Conservation (phyloP, 1,139 yeast species). For the Taphrina confusa region DNA sequence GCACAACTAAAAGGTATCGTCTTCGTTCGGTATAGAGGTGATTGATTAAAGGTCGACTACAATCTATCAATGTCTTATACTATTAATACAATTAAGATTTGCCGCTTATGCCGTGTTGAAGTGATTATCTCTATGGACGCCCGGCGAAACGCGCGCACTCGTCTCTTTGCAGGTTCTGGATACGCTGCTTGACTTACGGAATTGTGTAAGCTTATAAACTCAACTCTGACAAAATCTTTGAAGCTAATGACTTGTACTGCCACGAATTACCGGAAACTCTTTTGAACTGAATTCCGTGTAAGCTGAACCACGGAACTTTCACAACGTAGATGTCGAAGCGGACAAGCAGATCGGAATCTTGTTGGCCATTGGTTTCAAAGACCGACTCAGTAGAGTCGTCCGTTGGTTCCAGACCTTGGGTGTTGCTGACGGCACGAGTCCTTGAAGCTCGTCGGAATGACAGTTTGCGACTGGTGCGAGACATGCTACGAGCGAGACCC, state of each 20-base stretch:
- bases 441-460: slow-evolving; percentile 32
- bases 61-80: not conserved
- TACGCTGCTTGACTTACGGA: too few species aligned
- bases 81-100: not conserved
- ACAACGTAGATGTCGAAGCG: slow-evolving; percentile 91
- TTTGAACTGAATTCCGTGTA: slow-evolving; percentile 93
- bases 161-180: too few species aligned
- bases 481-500: slow-evolving; percentile 15
- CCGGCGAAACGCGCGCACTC: too few species aligned
- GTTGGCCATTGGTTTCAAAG: slow-evolving; percentile 10
- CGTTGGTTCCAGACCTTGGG: not conserved
- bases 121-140: not conserved
- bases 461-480: slow-evolving; percentile 20
- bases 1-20: not conserved
- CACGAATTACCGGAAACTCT: slow-evolving; percentile 92
- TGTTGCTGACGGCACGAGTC: slow-evolving; percentile 5
- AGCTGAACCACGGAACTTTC: slow-evolving; percentile 84
- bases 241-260: slow-evolving; percentile 46
- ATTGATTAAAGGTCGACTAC: not conserved
- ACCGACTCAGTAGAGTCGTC: slow-evolving; percentile 31
- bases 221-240: slow-evolving; percentile 34
- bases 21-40: too few species aligned
- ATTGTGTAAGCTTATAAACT: slow-evolving; percentile 9
- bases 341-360: slow-evolving; percentile 53
- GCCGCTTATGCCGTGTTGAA: slow-evolving; percentile 7